phyloP scores from a whole-genome alignment of 164 flowering plant genomes.

The Warburgia ugandensis region DNA sequence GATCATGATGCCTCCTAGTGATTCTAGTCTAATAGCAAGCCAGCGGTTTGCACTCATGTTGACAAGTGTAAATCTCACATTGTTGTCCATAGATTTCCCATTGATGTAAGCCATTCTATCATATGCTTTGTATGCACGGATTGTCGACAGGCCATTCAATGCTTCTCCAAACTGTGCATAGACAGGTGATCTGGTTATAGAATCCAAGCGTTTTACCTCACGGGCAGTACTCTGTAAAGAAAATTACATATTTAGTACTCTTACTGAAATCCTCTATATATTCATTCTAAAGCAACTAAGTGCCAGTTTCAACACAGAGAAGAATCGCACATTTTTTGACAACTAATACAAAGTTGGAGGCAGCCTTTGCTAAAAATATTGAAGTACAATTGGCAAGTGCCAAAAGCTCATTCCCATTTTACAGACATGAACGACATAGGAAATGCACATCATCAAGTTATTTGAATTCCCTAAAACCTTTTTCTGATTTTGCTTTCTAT shows the following conservation, averaged over 20 bases:
- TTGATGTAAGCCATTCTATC: constrained; percentile 90
- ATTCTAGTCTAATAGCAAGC: constrained; percentile 88
- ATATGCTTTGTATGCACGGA: constrained; percentile 96
- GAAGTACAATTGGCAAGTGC: too few species aligned
- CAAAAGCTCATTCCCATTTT: too few species aligned
- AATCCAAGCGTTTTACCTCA: constrained; percentile 94
- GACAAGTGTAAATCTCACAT: constrained; percentile 82
- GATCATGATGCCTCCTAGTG: constrained; percentile 91
- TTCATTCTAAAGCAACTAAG: too few species aligned
- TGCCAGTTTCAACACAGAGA: too few species aligned
- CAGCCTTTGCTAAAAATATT: too few species aligned
- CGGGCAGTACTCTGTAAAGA: constrained; percentile 79
- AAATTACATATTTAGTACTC: neutral
- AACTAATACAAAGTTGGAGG: too few species aligned
- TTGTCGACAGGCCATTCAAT: constrained; percentile 79
- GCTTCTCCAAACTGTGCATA: constrained; percentile 99
- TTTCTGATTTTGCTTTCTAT: too few species aligned
- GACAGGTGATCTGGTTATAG: constrained; percentile 91
- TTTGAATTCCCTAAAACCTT: too few species aligned
- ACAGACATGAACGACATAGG: too few species aligned
- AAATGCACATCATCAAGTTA: too few species aligned
- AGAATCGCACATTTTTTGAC: too few species aligned
- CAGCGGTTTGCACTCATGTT: constrained; percentile 91
- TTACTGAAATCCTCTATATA: too few species aligned
- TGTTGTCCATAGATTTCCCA: constrained; percentile 93